Base-by-base conservation (phyloP, 192 early-diverging fungal genomes). In the Coemansia sp. region DNA sequence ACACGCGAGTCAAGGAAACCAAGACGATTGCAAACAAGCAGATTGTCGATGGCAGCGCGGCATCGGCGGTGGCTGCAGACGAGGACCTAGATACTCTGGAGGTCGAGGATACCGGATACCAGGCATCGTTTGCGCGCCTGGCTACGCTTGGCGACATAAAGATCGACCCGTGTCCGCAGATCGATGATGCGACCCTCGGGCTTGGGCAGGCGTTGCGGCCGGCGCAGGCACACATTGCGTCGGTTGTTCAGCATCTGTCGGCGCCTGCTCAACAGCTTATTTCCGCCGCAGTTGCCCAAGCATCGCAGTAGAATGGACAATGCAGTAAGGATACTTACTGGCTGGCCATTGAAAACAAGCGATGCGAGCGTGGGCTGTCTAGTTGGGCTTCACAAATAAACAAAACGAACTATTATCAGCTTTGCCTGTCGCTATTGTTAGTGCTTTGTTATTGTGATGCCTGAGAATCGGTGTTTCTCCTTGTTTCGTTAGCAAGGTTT, bases 81-180 rank as follows among this genome's bases (percentile, higher is more conserved):
- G 87, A 87, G 71, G 85, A 85, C 29, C 75, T 90, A 33, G 84
- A 87, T 58, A 80, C 84, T 36, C 76, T 88, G 2, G 94, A 95
- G 74, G 81, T 93, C 46, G 92, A 94, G 58, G 90, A 91, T 9
- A 82, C 86, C 0, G 92, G 92, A 14, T 93, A 93, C 66, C 91
- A 94, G 67, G 90, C 91, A 19, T 87, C 89, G 38, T 97, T 90
- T 81, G 81, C 93, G 4, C 85, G 88, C 45, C 79, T 97, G 38
- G 84, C 89, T 13, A 89, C 93, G 0, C 81, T 90, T 20, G 80
- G 86, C 19, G 86, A 85, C 9, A 61, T 86, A 40, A 85, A 86
- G 59, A 70, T 82, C n/a, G 89, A 92, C 61, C 86, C 87, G n/a
- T 84, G 85, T 33, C 83, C 88, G 20, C 67, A 61, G 34, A 70